These are phyloP conservation scores for Sphagnum contortum DNA, from an alignment of 225 moss, liverwort and hornwort species.

Conservation along the genomic window DNA sequence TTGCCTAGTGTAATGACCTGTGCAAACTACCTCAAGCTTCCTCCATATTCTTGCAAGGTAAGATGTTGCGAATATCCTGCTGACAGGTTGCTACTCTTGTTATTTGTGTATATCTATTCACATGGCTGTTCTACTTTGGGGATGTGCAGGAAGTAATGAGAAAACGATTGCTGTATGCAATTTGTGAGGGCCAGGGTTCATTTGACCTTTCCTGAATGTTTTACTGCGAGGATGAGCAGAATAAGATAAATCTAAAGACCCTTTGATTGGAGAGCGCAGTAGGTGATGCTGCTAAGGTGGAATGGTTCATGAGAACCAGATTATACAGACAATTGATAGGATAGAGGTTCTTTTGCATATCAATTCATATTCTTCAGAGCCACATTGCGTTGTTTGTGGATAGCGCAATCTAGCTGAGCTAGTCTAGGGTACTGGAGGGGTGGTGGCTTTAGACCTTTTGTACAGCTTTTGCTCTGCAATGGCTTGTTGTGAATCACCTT, in stretches of 20 bases:
- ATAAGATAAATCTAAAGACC: slow-evolving; percentile 1
- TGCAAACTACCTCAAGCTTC: slow-evolving; percentile 93
- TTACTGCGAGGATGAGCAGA: slow-evolving; percentile 4
- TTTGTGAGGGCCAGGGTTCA: slow-evolving; percentile 97
- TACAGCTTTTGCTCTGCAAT: background rate
- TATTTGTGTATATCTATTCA: too few relatives aligned
- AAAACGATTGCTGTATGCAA: slow-evolving; percentile 89
- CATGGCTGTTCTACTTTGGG: too few relatives aligned
- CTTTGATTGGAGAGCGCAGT: slow-evolving; percentile 16
- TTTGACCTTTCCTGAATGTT: slow-evolving; percentile 82
- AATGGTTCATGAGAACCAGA: slow-evolving; percentile 1
- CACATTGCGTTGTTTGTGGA: slow-evolving; percentile 12
- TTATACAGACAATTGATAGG: slow-evolving; percentile 11
- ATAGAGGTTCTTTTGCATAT: slow-evolving; percentile 18
- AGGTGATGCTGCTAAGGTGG: slow-evolving; percentile 4
- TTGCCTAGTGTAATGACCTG: slow-evolving; percentile 99
- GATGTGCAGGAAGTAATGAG: slow-evolving; percentile 85
- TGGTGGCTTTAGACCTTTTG: background rate
- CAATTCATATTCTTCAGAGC: slow-evolving; percentile 29
- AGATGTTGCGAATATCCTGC: background rate
- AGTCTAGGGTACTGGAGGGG: background rate
- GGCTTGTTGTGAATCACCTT: slow-evolving; percentile 3
- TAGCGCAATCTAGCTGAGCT: slow-evolving; percentile 7
- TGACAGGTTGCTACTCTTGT: too few relatives aligned
- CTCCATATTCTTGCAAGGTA: slow-evolving; percentile 99